Conservation (phyloP, 1,284 basidiomycete species). For the Irpex rosettiformis region DNA sequence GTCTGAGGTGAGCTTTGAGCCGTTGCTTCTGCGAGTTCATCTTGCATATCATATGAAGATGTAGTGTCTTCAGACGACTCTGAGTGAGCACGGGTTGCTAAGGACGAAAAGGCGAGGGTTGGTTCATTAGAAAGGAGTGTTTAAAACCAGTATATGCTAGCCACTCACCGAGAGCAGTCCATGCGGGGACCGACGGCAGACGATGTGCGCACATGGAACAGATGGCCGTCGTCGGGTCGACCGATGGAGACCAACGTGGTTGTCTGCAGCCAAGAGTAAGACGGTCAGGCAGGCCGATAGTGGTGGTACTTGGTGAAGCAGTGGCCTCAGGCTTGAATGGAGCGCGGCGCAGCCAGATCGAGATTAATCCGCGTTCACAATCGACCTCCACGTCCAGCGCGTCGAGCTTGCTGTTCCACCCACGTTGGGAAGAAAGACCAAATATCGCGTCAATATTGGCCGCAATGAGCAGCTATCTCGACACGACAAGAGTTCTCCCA, state of each 20-base stretch:
- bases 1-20: background rate
- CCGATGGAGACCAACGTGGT: too few relatives aligned
- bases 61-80: background rate
- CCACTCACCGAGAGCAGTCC: background rate
- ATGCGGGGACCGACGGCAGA: background rate
- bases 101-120: background rate
- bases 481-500: background rate
- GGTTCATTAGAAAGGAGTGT: background rate
- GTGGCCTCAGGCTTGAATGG: background rate
- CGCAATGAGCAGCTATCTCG: background rate
- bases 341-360: background rate
- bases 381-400: too few relatives aligned
- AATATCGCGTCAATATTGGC: background rate
- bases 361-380: background rate
- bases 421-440: background rate
- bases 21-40: slow-evolving; percentile 14
- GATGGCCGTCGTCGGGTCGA: too few relatives aligned
- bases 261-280: too few relatives aligned
- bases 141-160: background rate
- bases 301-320: too few relatives aligned
- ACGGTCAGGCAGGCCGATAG: too few relatives aligned
- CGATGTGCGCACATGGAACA: background rate
- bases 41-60: slow-evolving; percentile 19
- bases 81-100: background rate
- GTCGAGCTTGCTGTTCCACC: background rate